phyloP scores from a whole-genome alignment of 2,329 filamentous ascomycete species.

The Alternaria gaisen region DNA sequence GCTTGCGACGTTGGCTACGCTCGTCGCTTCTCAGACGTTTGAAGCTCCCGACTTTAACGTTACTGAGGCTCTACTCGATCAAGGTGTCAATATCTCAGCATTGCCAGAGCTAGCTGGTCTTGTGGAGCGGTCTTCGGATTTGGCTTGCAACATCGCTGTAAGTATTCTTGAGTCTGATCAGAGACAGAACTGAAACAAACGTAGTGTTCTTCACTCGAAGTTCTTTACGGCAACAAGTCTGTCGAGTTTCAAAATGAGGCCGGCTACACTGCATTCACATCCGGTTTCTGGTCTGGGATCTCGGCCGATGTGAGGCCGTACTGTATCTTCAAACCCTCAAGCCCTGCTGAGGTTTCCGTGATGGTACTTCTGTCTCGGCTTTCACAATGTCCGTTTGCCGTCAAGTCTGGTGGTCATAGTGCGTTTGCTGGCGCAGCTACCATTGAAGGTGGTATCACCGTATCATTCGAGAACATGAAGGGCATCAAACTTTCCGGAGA shows the following conservation, averaged over 20 bases:
- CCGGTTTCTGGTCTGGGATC: constrained; percentile 34
- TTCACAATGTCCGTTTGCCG: constrained; percentile 48
- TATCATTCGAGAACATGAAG: constrained; percentile 51
- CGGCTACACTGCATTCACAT: constrained; percentile 22
- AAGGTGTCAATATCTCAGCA: constrained; percentile 21
- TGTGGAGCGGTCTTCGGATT: not conserved
- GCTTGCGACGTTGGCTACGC: not conserved
- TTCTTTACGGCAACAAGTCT: constrained; percentile 25
- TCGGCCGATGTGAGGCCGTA: constrained; percentile 27
- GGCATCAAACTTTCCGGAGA: constrained; percentile 34
- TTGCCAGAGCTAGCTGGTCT: constrained; percentile 16
- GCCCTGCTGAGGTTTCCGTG: constrained; percentile 20
- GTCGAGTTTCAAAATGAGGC: constrained; percentile 11
- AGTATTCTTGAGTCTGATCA: not conserved
- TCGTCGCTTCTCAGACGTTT: not conserved
- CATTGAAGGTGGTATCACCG: constrained; percentile 54
- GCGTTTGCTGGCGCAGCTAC: constrained; percentile 51
- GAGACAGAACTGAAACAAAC: accelerated
- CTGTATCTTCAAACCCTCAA: constrained; percentile 36
- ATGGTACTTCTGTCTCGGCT: constrained; percentile 23
- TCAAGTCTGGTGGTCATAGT: constrained; percentile 56
- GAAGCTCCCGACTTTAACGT: constrained; percentile 22
- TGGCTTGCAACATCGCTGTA: constrained; percentile 24
- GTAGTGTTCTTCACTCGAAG: constrained; percentile 30
- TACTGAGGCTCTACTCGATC: constrained; percentile 21